Percentiles rank a stretch among this genome's conserved stretches.
These are phyloP conservation scores for Salix koriyanagi DNA, from an alignment of 345 rosid species.

Conservation along the genomic window DNA sequence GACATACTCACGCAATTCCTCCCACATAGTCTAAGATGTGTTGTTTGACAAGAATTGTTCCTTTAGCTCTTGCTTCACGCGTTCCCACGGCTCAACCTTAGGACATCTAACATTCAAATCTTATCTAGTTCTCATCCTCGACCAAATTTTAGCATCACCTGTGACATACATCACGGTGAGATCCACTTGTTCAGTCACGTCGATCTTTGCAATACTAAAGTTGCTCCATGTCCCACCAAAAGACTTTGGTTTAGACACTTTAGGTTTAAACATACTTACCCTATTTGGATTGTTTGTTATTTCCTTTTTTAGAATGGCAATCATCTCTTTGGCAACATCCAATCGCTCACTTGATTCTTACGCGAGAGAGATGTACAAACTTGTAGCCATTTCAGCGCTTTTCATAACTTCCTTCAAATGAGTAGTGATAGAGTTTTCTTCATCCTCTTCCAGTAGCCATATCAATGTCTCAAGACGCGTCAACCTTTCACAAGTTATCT, in stretches of 20 bases:
- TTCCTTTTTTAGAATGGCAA: not conserved
- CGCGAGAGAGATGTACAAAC: not conserved
- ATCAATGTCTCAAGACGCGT: not conserved
- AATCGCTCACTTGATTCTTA: no score
- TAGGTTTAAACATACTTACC: not conserved
- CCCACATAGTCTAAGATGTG: rapidly evolving
- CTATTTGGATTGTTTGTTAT: no score
- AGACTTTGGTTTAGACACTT: no score
- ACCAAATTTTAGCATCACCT: not conserved
- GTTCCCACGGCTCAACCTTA: not conserved
- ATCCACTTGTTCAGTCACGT: no score
- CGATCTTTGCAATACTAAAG: not conserved
- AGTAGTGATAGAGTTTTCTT: no score
- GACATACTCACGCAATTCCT: not conserved
- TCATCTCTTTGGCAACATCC: rapidly evolving
- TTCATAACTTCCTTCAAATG: not conserved
- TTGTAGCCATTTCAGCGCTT: not conserved
- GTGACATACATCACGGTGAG: not conserved
- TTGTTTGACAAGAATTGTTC: not conserved
- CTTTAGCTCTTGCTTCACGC: not conserved
- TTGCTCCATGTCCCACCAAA: not conserved
- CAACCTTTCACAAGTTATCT: not conserved
- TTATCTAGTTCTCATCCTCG: not conserved
- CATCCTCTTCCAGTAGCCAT: rapidly evolving
- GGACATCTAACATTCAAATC: not conserved